Evolutionary conservation across 2,329 filamentous ascomycete species (phyloP).

Genomic region (Botrytis medusae): DNA sequence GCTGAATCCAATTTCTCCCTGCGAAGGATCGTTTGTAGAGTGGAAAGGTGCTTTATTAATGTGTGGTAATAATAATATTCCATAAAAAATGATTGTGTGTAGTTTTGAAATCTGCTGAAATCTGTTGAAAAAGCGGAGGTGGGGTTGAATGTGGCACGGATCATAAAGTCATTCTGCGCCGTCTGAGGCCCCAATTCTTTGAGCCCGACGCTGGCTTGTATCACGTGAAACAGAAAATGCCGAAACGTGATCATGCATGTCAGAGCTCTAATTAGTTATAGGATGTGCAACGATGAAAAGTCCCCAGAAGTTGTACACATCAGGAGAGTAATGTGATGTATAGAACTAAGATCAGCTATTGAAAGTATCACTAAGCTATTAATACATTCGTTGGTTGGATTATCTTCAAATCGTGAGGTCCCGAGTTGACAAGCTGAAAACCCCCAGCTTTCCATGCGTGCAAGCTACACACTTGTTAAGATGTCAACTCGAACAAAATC

Average conservation of each 20-base stretch:
- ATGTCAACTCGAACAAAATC: constrained; percentile 27
- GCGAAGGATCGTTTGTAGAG: not conserved
- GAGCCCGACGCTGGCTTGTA: no score
- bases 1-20: not conserved
- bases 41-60: not conserved
- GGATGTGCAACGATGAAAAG: not conserved
- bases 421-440: not conserved
- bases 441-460: constrained; percentile 8
- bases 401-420: not conserved
- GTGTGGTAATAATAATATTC: no score
- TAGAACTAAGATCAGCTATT: not conserved
- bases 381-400: not conserved
- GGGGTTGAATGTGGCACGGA: not conserved
- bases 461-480: not conserved
- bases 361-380: not conserved
- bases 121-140: not conserved
- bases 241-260: constrained; percentile 13
- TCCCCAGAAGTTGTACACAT: not conserved
- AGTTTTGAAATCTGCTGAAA: not conserved
- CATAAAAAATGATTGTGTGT: not conserved
- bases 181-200: no score
- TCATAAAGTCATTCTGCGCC: no score
- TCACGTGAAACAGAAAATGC: not conserved
- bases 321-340: not conserved
- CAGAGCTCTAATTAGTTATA: not conserved